Evolutionary conservation across 1,139 yeast species (phyloP).

Genomic region (Pneumocystis sp.): DNA sequence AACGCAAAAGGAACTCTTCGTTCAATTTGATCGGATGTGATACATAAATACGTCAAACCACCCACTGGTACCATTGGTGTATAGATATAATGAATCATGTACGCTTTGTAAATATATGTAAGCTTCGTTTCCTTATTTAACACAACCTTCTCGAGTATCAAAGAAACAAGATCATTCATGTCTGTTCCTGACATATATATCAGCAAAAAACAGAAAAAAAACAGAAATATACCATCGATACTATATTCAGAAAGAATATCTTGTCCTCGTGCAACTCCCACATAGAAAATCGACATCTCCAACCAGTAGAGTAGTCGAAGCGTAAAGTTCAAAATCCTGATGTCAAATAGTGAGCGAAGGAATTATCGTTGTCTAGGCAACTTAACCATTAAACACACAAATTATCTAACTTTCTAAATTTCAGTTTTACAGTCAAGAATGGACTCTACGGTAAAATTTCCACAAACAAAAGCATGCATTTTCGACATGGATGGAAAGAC

Average conservation of each 20-base stretch:
- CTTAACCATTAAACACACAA: neutral
- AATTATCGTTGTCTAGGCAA: neutral
- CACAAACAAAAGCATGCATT: neutral
- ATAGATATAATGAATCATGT: constrained; percentile 25
- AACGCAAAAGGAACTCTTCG: constrained; percentile 24
- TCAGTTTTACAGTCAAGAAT: neutral
- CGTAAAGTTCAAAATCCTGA: neutral
- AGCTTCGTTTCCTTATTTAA: constrained; percentile 9
- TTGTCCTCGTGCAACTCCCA: neutral
- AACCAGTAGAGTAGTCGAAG: neutral
- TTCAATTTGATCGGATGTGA: constrained; percentile 19
- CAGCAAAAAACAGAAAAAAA: neutral
- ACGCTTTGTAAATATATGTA: constrained; percentile 23
- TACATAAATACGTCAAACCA: constrained; percentile 24
- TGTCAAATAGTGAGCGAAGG: neutral
- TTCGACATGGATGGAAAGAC: neutral
- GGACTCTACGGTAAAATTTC: neutral
- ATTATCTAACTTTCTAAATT: no score
- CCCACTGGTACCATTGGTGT: constrained; percentile 18
- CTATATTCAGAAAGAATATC: neutral
- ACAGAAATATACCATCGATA: neutral
- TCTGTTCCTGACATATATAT: neutral
- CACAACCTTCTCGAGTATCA: neutral
- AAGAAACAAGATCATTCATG: neutral
- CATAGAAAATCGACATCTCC: neutral